Evolutionary conservation across 257 asterid genomes (phyloP), one percentile per base, ranked within the genome.

Genomic region (Apocynum venetum): DNA sequence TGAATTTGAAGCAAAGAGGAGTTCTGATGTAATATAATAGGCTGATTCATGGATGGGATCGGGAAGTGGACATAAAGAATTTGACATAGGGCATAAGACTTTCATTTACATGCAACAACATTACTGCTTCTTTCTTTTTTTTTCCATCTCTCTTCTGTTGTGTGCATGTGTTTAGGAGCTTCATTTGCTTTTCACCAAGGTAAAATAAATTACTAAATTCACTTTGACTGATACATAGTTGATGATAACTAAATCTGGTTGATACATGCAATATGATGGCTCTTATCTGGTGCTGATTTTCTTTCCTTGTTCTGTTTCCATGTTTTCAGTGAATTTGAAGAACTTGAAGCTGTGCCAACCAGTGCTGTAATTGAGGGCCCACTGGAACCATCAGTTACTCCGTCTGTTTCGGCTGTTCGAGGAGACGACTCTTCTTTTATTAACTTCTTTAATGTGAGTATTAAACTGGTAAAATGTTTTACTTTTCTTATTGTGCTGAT

Each of bases 361-460:
- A 77, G 81, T 78, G 81, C 79, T 13, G 82, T 76, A 75, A 80
- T 76, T 78, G 85, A 84, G 79, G 82, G 86, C 56, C 72, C 86
- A 49, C 74, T 80, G 66, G 87, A 82, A 80, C 86, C 82, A 9
- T 44, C 83, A 53, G 66, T 69, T 78, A 72, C 77, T 72, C 76
- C 84, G 11, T 41, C 80, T 55, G 46, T 51, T 57, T 55, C 79
- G 4, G 55, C 83, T 46, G 86, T 49, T 73, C 77, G 35, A 12
- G 80, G 78, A 35, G 85, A 80, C n/a, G 88, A 84, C 70, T 61
- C 87, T 78, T 79, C 89, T 75, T 77, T 86, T 19, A 11, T 69
- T 47, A 84, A 82, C 78, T 82, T 83, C 75, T 81, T 82, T 63
- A 82, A 67, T 82, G 89, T 86, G 76, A 79, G 89, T 64, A 36